Base-by-base conservation (phyloP, 2,329 filamentous ascomycete species). In the Sordariomycetes sp. region DNA sequence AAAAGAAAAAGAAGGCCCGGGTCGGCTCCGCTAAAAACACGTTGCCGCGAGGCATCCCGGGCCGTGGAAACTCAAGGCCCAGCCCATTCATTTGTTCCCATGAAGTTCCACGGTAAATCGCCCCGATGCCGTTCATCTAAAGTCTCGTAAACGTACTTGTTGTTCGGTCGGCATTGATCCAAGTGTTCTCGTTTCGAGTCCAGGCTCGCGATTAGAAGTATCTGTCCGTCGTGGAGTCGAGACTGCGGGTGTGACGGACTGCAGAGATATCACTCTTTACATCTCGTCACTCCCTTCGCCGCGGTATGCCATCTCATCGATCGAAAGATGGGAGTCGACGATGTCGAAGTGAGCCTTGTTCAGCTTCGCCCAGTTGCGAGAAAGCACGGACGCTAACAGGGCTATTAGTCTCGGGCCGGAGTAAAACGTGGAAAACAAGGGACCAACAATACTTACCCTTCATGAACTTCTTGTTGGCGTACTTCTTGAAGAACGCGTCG, bases 401-500 rank as follows among this genome's bases (percentile, higher is more conserved):
- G n/a, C 25, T 35, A 22, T 54, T 50, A 58, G 34, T 52, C 18
- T 35, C 51, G 12, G n/a, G 8, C 18, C 18, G n/a, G 7, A n/a
- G 3, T 46, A 18, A 34, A n/a, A 16, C 16, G 5, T 11, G 16
- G 32, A 32, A 53, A 34, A 8, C 10, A 32, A 22, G 37, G 34
- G 32, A n/a, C 8, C 4, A 12, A 14, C 4, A n/a, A 59, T n/a
- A 66, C 81, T 75, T 85, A 96, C 93, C 92, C 79, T 99, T 99
- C 67, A 97, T 77, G 76, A 97, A 99, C 76, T 96, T 97, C 80
- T 97, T 99, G 83, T 90, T 96, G 59, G 94, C 94, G 72, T 99
- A 99, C 75, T 99, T 99, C 83, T 96, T 96, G 81, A 97, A 97
- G 80, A 99, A 97, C 43, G 94, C 95, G 71, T 97, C 93, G 69